A percentile compares a stretch with the other conserved stretches of the same genome.
phyloP scores from a whole-genome alignment of 352 stramenopile species.

The Phytophthora macrochlamydospora region DNA sequence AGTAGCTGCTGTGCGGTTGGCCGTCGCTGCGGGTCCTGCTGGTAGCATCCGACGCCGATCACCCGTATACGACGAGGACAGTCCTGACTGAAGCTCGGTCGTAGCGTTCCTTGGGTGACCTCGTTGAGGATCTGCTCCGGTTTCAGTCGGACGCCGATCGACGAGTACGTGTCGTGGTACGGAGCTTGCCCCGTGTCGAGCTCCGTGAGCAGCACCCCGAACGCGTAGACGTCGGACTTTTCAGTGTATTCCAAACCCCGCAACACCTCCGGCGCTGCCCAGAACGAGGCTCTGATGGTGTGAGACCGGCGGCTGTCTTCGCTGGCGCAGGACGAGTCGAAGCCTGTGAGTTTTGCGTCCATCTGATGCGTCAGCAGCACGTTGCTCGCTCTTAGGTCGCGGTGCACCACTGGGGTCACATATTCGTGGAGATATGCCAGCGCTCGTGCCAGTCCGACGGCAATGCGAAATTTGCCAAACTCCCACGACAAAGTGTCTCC shows the following conservation, averaged over 20 bases:
- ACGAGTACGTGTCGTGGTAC: slow-evolving; percentile 31
- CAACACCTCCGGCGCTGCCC: slow-evolving; percentile 44
- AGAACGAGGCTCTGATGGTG: slow-evolving; percentile 27
- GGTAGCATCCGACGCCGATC: slow-evolving; percentile 46
- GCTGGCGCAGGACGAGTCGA: slow-evolving; percentile 37
- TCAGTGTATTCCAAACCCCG: slow-evolving; percentile 24
- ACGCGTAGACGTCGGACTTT: slow-evolving; percentile 44
- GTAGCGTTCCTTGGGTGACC: slow-evolving; percentile 50
- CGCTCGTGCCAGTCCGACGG: slow-evolving; percentile 36
- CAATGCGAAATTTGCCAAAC: slow-evolving; percentile 30
- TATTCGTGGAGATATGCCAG: slow-evolving; percentile 44
- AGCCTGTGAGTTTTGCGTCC: slow-evolving; percentile 46
- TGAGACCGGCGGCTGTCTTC: slow-evolving; percentile 22
- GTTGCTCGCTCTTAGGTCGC: slow-evolving; percentile 52
- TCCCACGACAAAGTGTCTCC: slow-evolving; percentile 22
- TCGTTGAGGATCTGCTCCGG: slow-evolving; percentile 48
- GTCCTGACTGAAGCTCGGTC: slow-evolving; percentile 43
- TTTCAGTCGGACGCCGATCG: slow-evolving; percentile 36
- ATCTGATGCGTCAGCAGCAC: slow-evolving; percentile 35
- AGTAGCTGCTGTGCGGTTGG: slow-evolving; percentile 41
- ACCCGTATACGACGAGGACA: slow-evolving; percentile 48
- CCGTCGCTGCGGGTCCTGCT: slow-evolving; percentile 41
- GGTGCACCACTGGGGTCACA: slow-evolving; percentile 33
- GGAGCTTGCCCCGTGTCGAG: slow-evolving; percentile 32
- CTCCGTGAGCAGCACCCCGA: slow-evolving; percentile 46